Conservation (phyloP, 2,329 filamentous ascomycete genomes). For the Trichoderma polysporum region DNA sequence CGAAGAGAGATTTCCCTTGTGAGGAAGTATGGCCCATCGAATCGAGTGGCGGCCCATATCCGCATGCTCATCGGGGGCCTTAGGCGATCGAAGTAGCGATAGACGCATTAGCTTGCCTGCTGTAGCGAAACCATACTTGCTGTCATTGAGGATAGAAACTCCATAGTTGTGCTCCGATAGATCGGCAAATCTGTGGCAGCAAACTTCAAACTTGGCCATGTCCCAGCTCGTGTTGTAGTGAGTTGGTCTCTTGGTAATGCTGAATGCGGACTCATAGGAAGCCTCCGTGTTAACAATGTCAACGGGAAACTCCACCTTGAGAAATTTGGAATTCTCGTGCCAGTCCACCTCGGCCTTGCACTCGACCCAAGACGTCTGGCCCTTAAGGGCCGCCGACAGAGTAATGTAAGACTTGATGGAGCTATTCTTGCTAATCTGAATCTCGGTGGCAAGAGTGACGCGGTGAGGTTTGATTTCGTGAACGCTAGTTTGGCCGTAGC, state of each 20-base stretch:
- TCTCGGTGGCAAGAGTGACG: slow-evolving; percentile 79
- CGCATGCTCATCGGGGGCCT: slow-evolving; percentile 88
- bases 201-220: slow-evolving; percentile 97
- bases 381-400: slow-evolving; percentile 66
- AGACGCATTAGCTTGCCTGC: slow-evolving; percentile 86
- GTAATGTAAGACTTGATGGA: slow-evolving; percentile 85
- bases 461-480: slow-evolving; percentile 70
- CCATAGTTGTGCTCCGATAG: slow-evolving; percentile 85
- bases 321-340: slow-evolving; percentile 95
- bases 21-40: slow-evolving; percentile 87
- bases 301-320: slow-evolving; percentile 98
- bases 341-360: slow-evolving; percentile 88
- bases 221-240: slow-evolving; percentile 98
- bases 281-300: slow-evolving; percentile 89
- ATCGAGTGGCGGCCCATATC: slow-evolving; percentile 91
- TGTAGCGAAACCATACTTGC: slow-evolving; percentile 94
- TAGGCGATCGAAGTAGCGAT: slow-evolving; percentile 80
- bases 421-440: slow-evolving; percentile 82
- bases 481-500: slow-evolving; percentile 67
- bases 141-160: slow-evolving; percentile 90
- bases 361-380: slow-evolving; percentile 65
- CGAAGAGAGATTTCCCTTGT: slow-evolving; percentile 68
- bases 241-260: slow-evolving; percentile 82
- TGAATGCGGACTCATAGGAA: slow-evolving; percentile 92
- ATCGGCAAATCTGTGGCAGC: slow-evolving; percentile 92